phyloP scores from a whole-genome alignment of 768 basidiomycete genomes.

The Phlebiopsis flavidoalba region DNA sequence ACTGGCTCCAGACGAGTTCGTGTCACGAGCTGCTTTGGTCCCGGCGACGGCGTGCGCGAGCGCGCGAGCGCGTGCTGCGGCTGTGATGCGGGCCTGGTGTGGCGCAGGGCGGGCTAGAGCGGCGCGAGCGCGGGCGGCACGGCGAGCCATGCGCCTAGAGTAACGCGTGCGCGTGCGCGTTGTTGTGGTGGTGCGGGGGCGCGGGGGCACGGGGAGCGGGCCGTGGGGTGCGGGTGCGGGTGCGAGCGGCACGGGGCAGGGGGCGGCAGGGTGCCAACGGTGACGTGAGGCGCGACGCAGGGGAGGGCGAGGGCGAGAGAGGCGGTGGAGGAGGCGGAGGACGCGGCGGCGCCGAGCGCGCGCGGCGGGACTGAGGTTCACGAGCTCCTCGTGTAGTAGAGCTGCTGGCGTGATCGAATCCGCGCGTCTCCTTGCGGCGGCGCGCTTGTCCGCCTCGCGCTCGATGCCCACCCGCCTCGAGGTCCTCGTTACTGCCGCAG shows the following conservation, averaged over 20 bases:
- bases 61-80: slow-evolving; percentile 41
- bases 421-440: slow-evolving; percentile 61
- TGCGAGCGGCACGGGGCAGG: background rate
- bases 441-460: slow-evolving; percentile 59
- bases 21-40: slow-evolving; percentile 29
- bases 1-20: no score
- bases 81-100: slow-evolving; percentile 66
- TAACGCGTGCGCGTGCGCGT: slow-evolving; percentile 22
- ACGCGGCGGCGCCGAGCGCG: slow-evolving; percentile 22
- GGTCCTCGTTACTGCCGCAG: slow-evolving; percentile 74
- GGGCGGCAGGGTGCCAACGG: no score
- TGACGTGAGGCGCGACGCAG: slow-evolving; percentile 24
- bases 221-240: background rate
- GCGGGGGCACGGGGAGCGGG: slow-evolving; percentile 3
- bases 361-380: slow-evolving; percentile 27
- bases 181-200: slow-evolving; percentile 27
- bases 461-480: slow-evolving; percentile 61
- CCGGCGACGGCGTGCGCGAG: slow-evolving; percentile 72
- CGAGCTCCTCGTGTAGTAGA: slow-evolving; percentile 34
- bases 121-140: slow-evolving; percentile 48
- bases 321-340: slow-evolving; percentile 41
- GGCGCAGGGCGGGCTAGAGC: slow-evolving; percentile 64
- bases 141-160: slow-evolving; percentile 15
- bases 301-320: slow-evolving; percentile 38
- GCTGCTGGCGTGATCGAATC: slow-evolving; percentile 51